phyloP scores from a whole-genome alignment of 257 asterid genomes.

The Solanum ahanhuiri region DNA sequence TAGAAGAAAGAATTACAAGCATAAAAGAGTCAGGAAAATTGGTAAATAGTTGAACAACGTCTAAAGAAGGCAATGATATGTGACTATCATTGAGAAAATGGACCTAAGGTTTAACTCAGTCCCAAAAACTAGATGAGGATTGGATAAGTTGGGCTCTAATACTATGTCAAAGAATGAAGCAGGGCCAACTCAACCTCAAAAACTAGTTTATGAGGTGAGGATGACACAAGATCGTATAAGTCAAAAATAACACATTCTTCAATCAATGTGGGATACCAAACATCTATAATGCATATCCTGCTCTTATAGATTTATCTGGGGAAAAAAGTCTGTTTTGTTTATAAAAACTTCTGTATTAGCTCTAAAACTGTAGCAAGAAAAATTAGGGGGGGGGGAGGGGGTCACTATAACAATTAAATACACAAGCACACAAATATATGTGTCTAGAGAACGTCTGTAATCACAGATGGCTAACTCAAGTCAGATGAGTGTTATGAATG shows the following conservation, averaged over 20 bases:
- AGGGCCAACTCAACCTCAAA: not conserved
- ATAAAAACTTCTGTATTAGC: not conserved
- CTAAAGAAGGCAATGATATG: not conserved
- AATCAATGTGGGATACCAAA: not conserved
- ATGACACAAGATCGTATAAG: not conserved
- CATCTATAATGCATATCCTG: not conserved
- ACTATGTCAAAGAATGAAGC: not conserved
- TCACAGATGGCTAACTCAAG: not conserved
- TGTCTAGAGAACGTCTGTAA: not conserved
- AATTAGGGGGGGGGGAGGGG: not conserved
- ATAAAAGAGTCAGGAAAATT: not conserved
- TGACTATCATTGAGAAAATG: not conserved
- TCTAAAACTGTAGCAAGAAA: not conserved
- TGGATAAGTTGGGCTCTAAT: not conserved
- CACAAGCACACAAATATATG: not conserved
- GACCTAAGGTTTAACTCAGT: not conserved
- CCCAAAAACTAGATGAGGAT: not conserved
- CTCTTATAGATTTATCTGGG: not conserved
- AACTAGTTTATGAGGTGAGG: not conserved
- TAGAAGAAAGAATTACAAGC: not conserved
- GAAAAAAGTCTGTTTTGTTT: not conserved
- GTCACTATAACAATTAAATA: not conserved
- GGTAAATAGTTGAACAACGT: not conserved
- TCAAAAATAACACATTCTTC: not conserved
- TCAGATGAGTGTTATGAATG: not conserved